Evolutionary conservation across 768 basidiomycete genomes (phyloP), one percentile per base, ranked within the genome.

Genomic region (Podaxis carcinomalis): DNA sequence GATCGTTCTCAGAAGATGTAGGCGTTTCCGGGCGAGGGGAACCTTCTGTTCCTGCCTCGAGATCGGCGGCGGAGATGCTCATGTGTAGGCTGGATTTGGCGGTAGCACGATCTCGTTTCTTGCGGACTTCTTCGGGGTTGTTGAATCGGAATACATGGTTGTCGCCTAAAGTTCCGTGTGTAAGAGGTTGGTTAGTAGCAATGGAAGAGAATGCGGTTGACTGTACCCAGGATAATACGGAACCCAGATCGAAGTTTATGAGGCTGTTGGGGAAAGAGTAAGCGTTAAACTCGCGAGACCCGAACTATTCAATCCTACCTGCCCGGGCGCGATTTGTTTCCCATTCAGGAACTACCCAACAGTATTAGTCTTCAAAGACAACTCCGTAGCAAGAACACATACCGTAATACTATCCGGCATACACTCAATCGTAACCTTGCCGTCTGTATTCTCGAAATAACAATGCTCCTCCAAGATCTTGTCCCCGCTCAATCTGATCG

Each of bases 111-210:
- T 95, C 90, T 46, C 94, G 86, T 68, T 86, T 90, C 69, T 92
- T 94, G 64, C 94, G 91, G 63, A 95, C 94, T 73, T 94, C 93
- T 72, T 95, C 93, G 0, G 94, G 94, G 68, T 96, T 91, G 69
- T 92, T 98, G 75, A 97, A 98, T 16, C 97, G 86, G 74, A 99
- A 99, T 59, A 98, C 95, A 76, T 99, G 97, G 65, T 94, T 88
- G 66, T 98, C 95, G 57, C 96, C 92, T 93, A 50, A 14, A 46
- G 28, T 56, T 44, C 39, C 55, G 56, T 51, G 57, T 50, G 42
- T 49, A 49, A 56, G 51, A 32, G 32, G 54, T 51, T 35, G 42
- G 47, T 51, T 55, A 36, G 49, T 46, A 37, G 50, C 64, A 25
- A 47, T 25, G 62, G 61, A 63, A 63, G 66, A 23, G n/a, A 40